A percentile compares a stretch with the other conserved stretches of the same genome.
Conservation (phyloP, 225 moss, liverwort and hornwort genomes). For the Physcomitrellopsis africana region DNA sequence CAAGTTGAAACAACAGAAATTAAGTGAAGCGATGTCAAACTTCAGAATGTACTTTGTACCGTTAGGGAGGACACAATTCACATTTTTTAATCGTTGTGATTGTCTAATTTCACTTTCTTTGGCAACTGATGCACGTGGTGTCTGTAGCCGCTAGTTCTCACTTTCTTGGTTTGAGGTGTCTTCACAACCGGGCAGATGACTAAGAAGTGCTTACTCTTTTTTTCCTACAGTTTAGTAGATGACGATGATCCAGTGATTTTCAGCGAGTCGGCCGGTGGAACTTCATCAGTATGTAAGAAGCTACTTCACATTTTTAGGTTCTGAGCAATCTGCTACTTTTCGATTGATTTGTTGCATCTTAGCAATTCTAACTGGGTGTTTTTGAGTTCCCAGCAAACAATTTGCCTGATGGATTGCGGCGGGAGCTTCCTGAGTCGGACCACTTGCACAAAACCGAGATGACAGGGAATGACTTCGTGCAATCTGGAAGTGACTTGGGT, state of each 20-base stretch:
- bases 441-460: conserved; percentile 61
- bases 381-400: conserved; percentile 47
- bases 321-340: conserved; percentile 10
- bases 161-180: conserved; percentile 9
- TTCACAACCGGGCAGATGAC: neutral
- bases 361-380: conserved; percentile 12
- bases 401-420: conserved; percentile 81
- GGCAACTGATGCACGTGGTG: conserved; percentile 7
- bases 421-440: conserved; percentile 89
- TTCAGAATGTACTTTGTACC: neutral
- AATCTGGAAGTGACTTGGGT: conserved; percentile 83
- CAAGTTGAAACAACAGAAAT: conserved; percentile 9
- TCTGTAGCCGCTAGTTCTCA: conserved; percentile 12
- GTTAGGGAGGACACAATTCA: neutral
- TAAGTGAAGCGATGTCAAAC: conserved; percentile 18
- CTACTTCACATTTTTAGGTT: conserved; percentile 11
- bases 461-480: conserved; percentile 57
- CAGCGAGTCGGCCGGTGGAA: conserved; percentile 40
- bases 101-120: conserved; percentile 3
- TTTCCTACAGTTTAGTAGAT: conserved; percentile 68
- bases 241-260: conserved; percentile 66
- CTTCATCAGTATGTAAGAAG: conserved; percentile 59
- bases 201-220: conserved; percentile 14
- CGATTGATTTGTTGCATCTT: neutral
- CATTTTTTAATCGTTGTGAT: conserved; percentile 2